Percentiles rank a stretch among this genome's conserved stretches.
phyloP scores from a whole-genome alignment of 2,329 filamentous ascomycete genomes.

The Aspergillus sp. region DNA sequence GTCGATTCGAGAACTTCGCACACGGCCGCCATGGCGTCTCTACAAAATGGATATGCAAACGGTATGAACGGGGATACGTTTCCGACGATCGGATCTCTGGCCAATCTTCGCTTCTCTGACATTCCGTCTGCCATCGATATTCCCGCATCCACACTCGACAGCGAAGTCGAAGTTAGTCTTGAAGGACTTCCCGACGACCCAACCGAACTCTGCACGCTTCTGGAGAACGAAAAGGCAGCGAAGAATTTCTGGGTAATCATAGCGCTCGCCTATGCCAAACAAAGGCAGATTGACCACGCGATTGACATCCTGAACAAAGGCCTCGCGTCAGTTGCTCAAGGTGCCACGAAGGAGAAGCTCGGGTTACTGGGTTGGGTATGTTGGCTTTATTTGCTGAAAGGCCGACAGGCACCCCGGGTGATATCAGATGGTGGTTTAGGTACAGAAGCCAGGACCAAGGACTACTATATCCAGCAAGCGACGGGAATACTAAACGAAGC shows the following conservation, averaged over 20 bases:
- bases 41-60: constrained; percentile 53
- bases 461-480: constrained; percentile 86
- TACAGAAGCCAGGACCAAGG: constrained; percentile 83
- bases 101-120: constrained; percentile 56
- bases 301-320: constrained; percentile 72
- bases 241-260: constrained; percentile 99
- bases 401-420: constrained; percentile 72
- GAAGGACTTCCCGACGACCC: constrained; percentile 89
- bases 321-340: constrained; percentile 67
- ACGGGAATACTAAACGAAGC: constrained; percentile 92
- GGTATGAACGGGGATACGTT: constrained; percentile 49
- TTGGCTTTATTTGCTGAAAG: constrained; percentile 90
- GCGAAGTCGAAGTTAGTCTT: constrained; percentile 86
- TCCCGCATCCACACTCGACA: constrained; percentile 60
- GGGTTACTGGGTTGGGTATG: constrained; percentile 81
- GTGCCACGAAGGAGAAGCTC: constrained; percentile 76
- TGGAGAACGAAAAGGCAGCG: constrained; percentile 90
- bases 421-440: constrained; percentile 63
- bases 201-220: constrained; percentile 88
- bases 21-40: constrained; percentile 49
- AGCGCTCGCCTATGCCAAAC: constrained; percentile 92
- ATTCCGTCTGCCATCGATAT: constrained; percentile 65
- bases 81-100: constrained; percentile 30
- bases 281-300: constrained; percentile 84
- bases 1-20: neutral